These are phyloP conservation scores for Fonsecaea monophora DNA, from an alignment of 2,329 filamentous ascomycete genomes.

Conservation along the genomic window DNA sequence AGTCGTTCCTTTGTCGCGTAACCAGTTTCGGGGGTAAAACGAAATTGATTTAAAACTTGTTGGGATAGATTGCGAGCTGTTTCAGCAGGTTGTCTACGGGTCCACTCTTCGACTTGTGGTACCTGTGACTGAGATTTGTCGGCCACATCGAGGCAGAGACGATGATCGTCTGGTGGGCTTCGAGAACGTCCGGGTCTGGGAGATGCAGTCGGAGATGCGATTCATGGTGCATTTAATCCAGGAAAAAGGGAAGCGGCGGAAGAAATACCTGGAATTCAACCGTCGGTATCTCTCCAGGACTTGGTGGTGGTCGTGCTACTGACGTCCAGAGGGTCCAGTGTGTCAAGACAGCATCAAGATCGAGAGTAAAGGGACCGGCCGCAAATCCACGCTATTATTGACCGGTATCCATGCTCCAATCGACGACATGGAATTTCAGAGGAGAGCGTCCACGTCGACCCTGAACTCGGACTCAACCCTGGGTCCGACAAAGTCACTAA, in stretches of 20 bases:
- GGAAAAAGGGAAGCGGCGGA: conserved; percentile 17
- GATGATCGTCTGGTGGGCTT: conserved; percentile 20
- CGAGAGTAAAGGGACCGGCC: conserved; percentile 16
- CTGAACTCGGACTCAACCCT: conserved; percentile 7
- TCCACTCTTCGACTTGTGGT: conserved; percentile 16
- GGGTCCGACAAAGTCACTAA: conserved; percentile 8
- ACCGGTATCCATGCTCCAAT: conserved; percentile 16
- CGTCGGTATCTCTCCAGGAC: conserved; percentile 7
- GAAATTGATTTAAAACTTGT: background rate
- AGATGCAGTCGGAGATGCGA: conserved; percentile 15
- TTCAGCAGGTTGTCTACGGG: conserved; percentile 18
- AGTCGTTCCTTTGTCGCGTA: background rate
- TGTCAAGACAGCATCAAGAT: conserved; percentile 19
- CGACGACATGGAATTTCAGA: conserved; percentile 8
- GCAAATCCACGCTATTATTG: conserved; percentile 10
- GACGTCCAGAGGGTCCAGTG: conserved; percentile 5
- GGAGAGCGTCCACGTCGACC: conserved; percentile 14
- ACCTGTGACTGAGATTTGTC: conserved; percentile 22
- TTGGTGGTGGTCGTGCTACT: background rate
- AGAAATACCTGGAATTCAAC: conserved; percentile 26
- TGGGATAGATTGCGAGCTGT: conserved; percentile 16
- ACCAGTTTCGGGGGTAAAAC: background rate
- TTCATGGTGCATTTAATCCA: conserved; percentile 22
- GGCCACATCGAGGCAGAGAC: conserved; percentile 9
- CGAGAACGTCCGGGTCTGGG: conserved; percentile 23